These are phyloP conservation scores for Pseudopithomyces chartarum DNA, from an alignment of 2,329 filamentous ascomycete species.

Conservation along the genomic window DNA sequence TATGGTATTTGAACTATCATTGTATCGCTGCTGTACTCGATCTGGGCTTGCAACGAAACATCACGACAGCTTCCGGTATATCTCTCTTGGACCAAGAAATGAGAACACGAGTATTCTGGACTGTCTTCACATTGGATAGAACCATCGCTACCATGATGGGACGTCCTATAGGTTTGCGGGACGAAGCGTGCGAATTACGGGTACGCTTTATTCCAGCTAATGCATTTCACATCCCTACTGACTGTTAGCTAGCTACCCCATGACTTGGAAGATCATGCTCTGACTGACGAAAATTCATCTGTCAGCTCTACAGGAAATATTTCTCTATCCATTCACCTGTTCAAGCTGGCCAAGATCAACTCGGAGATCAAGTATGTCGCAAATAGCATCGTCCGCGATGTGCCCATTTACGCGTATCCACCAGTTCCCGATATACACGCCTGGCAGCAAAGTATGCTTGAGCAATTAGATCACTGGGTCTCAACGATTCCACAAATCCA, in stretches of 20 bases:
- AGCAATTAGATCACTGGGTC: conserved; percentile 25
- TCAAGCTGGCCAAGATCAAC: conserved; percentile 55
- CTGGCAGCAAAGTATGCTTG: conserved; percentile 40
- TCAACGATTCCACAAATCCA: conserved; percentile 2
- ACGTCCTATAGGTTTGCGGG: conserved; percentile 59
- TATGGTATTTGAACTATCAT: conserved; percentile 63
- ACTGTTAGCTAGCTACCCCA: conserved; percentile 16
- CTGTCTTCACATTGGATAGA: conserved; percentile 58
- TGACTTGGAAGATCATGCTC: conserved; percentile 20
- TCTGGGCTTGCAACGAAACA: conserved; percentile 57
- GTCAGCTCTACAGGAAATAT: conserved; percentile 5
- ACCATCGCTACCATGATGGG: conserved; percentile 62
- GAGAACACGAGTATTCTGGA: conserved; percentile 62
- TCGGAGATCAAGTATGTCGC: conserved; percentile 55
- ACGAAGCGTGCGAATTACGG: conserved; percentile 50
- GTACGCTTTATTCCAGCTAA: background rate
- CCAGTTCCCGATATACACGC: conserved; percentile 24
- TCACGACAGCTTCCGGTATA: conserved; percentile 50
- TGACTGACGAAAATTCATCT: background rate
- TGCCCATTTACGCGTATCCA: conserved; percentile 54
- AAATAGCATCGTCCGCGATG: conserved; percentile 56
- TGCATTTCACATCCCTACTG: background rate
- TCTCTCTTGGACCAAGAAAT: conserved; percentile 59
- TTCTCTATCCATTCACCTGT: conserved; percentile 50
- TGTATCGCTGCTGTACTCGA: conserved; percentile 59